Base-by-base conservation (phyloP, 345 rosid species). In the Gossypium australe region DNA sequence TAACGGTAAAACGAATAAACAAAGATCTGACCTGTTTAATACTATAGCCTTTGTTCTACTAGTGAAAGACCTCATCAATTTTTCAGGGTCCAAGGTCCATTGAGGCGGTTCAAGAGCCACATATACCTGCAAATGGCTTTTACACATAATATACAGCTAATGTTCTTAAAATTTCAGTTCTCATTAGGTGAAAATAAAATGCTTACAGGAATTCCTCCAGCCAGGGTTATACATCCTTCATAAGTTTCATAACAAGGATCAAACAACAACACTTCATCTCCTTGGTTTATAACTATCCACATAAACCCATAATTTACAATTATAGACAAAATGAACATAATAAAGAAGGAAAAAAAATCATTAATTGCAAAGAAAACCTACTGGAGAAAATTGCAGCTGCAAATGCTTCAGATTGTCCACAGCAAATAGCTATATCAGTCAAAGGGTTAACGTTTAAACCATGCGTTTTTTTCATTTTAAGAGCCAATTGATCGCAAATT, bases 341-440 rank as follows among this genome's bases (percentile, higher is more conserved):
- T 24, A 38, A 52, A 65, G 34, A 7, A 22, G 9, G 10, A 63
- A 51, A 43, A 43, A 25, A 63, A 71, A 1, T 16, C 45, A 59
- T 11, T n/a, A 25, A 25, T 13, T 25, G 64, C 64, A 27, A 57
- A 57, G 44, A 71, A 52, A 61, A 73, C 80, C 29, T 72, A 88
- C 92, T 45, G 5, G 92, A 79, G 60, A 89, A 87, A 7, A 80
- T 53, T 2, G 89, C 80, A 3, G 93, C 86, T 0, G 93, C 93
- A 68, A 89, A 87, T 12, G 93, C 93, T 86, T 87, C 93, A 11
- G 89, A 80, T 81, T 87, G 89, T 68, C 93, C 93, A 61, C 90
- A 89, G 71, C 88, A 85, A 78, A 89, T 80, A 58, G 86, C 87
- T 27, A 87, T 79, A 77, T 89, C 89, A 14, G 84, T 86, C 9